Evolutionary conservation across 1,284 basidiomycete species (phyloP).

Genomic region (Heterobasidion irregulare): DNA sequence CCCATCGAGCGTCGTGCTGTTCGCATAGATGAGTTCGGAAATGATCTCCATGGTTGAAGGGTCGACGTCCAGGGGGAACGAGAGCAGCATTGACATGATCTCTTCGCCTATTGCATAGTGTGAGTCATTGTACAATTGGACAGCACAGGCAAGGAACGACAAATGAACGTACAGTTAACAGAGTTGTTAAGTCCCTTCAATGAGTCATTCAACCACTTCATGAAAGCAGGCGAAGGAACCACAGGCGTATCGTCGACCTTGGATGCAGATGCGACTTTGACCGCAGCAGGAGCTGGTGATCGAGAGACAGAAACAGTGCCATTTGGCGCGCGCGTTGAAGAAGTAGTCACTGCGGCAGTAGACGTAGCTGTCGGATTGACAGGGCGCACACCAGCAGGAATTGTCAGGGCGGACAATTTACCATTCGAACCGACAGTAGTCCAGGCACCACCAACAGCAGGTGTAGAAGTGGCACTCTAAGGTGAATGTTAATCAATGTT

Average conservation of each 20-base stretch:
- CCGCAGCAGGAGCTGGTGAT: slow-evolving; percentile 26
- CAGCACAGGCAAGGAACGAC: slow-evolving; percentile 7
- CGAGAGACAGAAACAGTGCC: slow-evolving; percentile 23
- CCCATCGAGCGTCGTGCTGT: slow-evolving; percentile 91
- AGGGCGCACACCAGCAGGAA: slow-evolving; percentile 18
- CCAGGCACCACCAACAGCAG: slow-evolving; percentile 58
- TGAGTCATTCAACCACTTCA: slow-evolving; percentile 87
- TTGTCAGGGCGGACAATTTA: slow-evolving; percentile 36
- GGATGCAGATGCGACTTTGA: slow-evolving; percentile 28
- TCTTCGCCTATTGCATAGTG: slow-evolving; percentile 65
- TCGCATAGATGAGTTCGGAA: slow-evolving; percentile 88
- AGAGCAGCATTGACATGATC: slow-evolving; percentile 85
- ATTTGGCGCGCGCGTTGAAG: slow-evolving; percentile 11
- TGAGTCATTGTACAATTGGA: slow-evolving; percentile 8
- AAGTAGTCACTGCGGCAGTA: slow-evolving; percentile 6
- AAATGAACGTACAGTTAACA: slow-evolving; percentile 59
- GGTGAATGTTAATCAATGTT: neutral
- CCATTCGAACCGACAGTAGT: slow-evolving; percentile 79
- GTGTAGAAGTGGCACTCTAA: slow-evolving; percentile 20
- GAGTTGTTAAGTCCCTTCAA: slow-evolving; percentile 79
- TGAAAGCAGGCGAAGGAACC: slow-evolving; percentile 80
- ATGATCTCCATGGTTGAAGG: slow-evolving; percentile 80
- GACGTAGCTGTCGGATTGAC: slow-evolving; percentile 19
- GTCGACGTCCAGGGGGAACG: slow-evolving; percentile 87
- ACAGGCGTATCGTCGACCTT: slow-evolving; percentile 53